Base-by-base conservation (phyloP, 1,284 basidiomycete species). In the Cryptococcus sp. region DNA sequence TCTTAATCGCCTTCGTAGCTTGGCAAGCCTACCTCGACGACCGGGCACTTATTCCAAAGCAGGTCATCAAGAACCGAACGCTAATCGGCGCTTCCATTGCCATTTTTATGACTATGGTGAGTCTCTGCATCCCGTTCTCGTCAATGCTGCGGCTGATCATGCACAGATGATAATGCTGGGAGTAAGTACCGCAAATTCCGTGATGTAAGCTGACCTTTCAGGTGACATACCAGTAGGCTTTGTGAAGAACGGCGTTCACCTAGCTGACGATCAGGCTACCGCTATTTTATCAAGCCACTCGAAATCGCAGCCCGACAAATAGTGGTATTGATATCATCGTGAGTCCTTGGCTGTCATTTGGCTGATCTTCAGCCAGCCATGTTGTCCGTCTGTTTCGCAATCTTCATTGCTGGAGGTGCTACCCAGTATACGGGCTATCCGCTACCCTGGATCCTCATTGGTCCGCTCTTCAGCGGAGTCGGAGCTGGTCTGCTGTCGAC, bases 401-500 rank as follows among this genome's bases (percentile, higher is more conserved):
- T 73, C 26, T 73, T 74, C 51, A 46, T 71, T 43, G 61, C 64
- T 1, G 75, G 75, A 16, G 73, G 63, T 5, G 23, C 66, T 33
- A 69, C 73, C 45, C 66, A 5, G 57, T 52, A 44, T 18, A 51
- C 66, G 32, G 66, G 71, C 23, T 56, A 60, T 22, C 68, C 63
- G 58, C 18, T 14, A 6, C 34, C 71, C 28, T 62, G 76, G 44
- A 70, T 74, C 54, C 57, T 77, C 28, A 63, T 63, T 24, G 57
- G 31, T 56, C 75, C 51, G 32, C 68, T 50, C 43, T 50, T 77
- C 42, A 53, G 69, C 19, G 66, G 66, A n/a, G 54, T 75, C 56
- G 78, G 77, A 26, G 67, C 69, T 12, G 77, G 75, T 5, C 65
- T 79, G 4, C 66, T 79, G 16, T 78, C 71, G 68, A 77, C 77